Conservation (phyloP, 2,329 filamentous ascomycete genomes). For the Neodidymelliopsis sp. region DNA sequence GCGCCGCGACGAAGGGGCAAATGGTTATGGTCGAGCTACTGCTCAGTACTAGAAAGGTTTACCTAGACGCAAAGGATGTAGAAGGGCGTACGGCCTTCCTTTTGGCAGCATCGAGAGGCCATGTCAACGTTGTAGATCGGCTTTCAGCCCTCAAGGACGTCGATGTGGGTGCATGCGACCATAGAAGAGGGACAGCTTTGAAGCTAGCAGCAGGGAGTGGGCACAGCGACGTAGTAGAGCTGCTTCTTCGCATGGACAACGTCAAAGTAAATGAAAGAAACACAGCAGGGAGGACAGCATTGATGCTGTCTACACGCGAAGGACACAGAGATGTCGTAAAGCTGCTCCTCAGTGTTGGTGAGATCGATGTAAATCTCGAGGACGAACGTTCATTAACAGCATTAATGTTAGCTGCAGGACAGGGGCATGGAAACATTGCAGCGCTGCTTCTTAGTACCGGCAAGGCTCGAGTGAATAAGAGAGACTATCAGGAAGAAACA, state of each 20-base stretch:
- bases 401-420: neutral
- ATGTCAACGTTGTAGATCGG: too few species aligned
- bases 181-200: too few species aligned
- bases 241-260: neutral
- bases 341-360: constrained; percentile 1
- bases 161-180: too few species aligned
- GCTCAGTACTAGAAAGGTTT: neutral
- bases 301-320: neutral
- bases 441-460: neutral
- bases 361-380: constrained; percentile 1
- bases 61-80: neutral
- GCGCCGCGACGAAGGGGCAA: neutral
- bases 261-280: neutral
- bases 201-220: neutral
- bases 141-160: too few species aligned
- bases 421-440: neutral
- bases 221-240: neutral
- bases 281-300: neutral
- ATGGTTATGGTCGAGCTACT: neutral
- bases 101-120: too few species aligned
- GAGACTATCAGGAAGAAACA: neutral
- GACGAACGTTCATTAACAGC: neutral
- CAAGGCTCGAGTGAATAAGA: neutral
- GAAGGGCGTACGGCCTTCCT: neutral
- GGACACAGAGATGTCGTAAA: neutral